Conservation (phyloP, 192 early-diverging fungal species). For the Chytriomyces sp. region DNA sequence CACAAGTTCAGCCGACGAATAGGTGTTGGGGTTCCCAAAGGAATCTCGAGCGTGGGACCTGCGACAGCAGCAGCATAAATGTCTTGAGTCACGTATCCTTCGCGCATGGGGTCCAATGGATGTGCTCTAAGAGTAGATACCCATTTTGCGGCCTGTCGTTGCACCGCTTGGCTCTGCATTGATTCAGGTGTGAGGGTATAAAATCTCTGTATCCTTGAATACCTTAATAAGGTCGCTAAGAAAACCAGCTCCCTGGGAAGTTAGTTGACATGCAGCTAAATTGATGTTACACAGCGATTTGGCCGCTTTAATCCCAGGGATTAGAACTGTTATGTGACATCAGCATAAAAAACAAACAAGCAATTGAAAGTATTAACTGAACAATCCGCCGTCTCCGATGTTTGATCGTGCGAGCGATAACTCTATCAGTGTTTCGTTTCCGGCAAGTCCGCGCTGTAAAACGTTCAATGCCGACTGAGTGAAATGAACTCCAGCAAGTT, state of each 20-base stretch:
- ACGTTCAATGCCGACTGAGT: conserved; percentile 12
- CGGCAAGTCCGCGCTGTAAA: conserved; percentile 23
- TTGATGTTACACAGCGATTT: conserved; percentile 30
- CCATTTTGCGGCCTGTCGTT: conserved; percentile 37
- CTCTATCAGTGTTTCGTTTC: conserved; percentile 14
- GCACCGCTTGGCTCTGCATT: conserved; percentile 31
- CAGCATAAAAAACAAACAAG: background rate
- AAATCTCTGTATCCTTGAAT: too few species aligned
- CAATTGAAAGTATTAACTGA: conserved; percentile 12
- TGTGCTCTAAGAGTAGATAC: conserved; percentile 28
- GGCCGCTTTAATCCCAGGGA: conserved; percentile 29
- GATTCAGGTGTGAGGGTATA: background rate
- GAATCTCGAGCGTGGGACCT: conserved; percentile 15
- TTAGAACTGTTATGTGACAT: conserved; percentile 3
- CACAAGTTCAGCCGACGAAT: conserved; percentile 38
- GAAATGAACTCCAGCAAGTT: conserved; percentile 39
- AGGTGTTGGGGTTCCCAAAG: conserved; percentile 19
- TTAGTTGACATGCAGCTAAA: conserved; percentile 34
- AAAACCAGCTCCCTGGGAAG: conserved; percentile 29
- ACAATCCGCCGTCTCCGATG: conserved; percentile 45
- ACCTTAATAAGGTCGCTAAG: conserved; percentile 38
- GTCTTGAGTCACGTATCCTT: conserved; percentile 13
- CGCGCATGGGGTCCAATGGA: conserved; percentile 20
- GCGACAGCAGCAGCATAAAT: conserved; percentile 16
- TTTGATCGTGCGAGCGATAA: conserved; percentile 38